Evolutionary conservation across 441 rosid species (phyloP), one percentile per base, ranked within the genome.

Genomic region (Bruguiera hainesii): DNA sequence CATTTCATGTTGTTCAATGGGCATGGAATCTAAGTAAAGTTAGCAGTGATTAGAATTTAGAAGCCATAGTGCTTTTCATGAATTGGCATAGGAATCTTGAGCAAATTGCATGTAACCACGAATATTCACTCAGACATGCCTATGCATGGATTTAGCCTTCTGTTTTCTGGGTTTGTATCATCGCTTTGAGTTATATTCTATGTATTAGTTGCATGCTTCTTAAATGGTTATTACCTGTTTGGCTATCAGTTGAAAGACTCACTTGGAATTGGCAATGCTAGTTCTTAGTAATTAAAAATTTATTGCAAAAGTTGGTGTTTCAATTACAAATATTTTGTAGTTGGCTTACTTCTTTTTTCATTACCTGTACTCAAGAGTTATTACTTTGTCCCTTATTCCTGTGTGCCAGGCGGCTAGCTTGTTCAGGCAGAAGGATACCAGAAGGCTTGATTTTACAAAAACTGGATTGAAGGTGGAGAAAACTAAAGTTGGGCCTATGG

Each of bases 401-500:
- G 29, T 75, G 66, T 67, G 76, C 71, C 80, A 95, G 98, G 91
- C 95, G 49, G 79, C 81, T 77, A 85, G 84, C 60, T 42, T 93
- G 62, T 72, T 66, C 30, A 75, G 87, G 60, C 77, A 75, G 68
- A 90, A 87, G 83, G 89, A 83, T 74, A 58, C 86, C 31, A 61
- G 76, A 56, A 86, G 91, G 75, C 64, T 91, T 58, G 97, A 91
- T 82, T 96, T 95, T 69, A 74, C 94, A 25, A 79, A 76, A 76
- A 65, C 71, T 52, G 89, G 79, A 70, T 71, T 86, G 59, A 48
- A 63, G 42, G 95, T 84, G 42, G 87, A 87, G 73, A 95, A 89
- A 80, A 84, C 93, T 71, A 95, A 90, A 82, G 97, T 95, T 78
- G 98, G 97, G 64, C 99, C 99, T 69, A 81, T 91, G 63, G 94